Conservation (phyloP, 352 stramenopile genomes). For the Globisporangium polare region DNA sequence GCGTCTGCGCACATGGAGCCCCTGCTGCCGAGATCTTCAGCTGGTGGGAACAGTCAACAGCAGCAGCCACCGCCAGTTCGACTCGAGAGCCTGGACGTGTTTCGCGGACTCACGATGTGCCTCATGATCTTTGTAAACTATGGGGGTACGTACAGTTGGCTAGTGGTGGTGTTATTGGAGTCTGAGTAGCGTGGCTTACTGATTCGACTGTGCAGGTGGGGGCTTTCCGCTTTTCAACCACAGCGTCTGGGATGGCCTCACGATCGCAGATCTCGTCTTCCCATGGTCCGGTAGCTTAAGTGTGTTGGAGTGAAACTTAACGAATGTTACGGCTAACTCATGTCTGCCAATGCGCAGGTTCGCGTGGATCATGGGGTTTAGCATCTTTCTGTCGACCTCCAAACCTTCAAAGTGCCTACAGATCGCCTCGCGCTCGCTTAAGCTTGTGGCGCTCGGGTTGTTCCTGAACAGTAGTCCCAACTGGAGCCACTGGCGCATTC, state of each 20-base stretch:
- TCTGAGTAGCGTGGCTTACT: neutral
- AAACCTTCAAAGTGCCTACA: neutral
- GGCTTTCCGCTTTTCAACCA: conserved; percentile 61
- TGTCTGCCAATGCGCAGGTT: conserved; percentile 32
- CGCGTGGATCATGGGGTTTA: conserved; percentile 84
- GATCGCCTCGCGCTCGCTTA: conserved; percentile 27
- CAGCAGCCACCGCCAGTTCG: conserved; percentile 15
- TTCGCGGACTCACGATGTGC: conserved; percentile 70
- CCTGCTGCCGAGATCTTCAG: neutral
- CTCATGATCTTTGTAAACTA: conserved; percentile 90
- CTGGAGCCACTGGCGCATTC: conserved; percentile 61
- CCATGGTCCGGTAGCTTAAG: conserved; percentile 44
- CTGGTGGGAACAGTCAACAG: neutral
- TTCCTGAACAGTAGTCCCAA: conserved; percentile 65
- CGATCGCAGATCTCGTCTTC: conserved; percentile 69
- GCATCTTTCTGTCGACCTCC: conserved; percentile 24
- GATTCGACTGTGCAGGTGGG: conserved; percentile 28
- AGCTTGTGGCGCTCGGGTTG: conserved; percentile 60
- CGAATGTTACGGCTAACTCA: too few relatives aligned
- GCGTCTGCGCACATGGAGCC: neutral
- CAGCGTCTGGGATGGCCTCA: conserved; percentile 77
- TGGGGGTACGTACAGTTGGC: conserved; percentile 28
- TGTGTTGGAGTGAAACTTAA: neutral
- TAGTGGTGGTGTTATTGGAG: neutral
- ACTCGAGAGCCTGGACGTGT: conserved; percentile 50